Base-by-base conservation (phyloP, 352 stramenopile species). In the Phytophthora cactorum region DNA sequence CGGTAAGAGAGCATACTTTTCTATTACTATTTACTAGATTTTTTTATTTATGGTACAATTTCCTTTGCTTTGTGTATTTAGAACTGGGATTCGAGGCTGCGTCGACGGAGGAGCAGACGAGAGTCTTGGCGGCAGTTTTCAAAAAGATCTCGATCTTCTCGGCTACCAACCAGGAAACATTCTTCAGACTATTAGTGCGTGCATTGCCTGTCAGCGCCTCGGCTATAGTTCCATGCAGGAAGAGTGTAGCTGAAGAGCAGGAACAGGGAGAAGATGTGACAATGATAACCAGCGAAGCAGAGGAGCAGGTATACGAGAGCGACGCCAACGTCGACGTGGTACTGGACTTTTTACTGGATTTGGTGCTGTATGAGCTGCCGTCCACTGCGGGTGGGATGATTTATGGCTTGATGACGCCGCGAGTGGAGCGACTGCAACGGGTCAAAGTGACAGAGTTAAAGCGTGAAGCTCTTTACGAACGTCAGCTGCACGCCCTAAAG, bases 341-440 rank as follows among this genome's bases (percentile, higher is more conserved):
- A 43, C 52, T 95, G 43, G 86, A 92, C 51, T 93, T 93, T 51
- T 52, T 92, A 9, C 61, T 95, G 28, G 86, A 95, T 59, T 58
- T 95, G 10, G 59, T 92, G 9, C 63, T 93, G 12, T 86, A 82
- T 65, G 81, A 88, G 31, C 41, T 59, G n/a, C 66, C 72, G 0
- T 52, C 38, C n/a, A 74, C 12, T 27, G 32, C 34, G 1, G 60
- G 67, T 10, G 36, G 49, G 0, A 51, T 63, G 0, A 38, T 67
- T 10, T 89, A 79, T 63, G 84, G 82, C 1, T 71, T 92, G 34
- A 77, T 81, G 68, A 51, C 59, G 0, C 54, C 75, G 5, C 80
- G 86, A 7, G 29, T 90, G 7, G 81, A 91, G 46, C 78, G 86
- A 34, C 38, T 92, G 2, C 52, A 79, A 46, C 79, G 81, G 1